Conservation (phyloP, 2,329 filamentous ascomycete genomes). For the Penicillium sp. region DNA sequence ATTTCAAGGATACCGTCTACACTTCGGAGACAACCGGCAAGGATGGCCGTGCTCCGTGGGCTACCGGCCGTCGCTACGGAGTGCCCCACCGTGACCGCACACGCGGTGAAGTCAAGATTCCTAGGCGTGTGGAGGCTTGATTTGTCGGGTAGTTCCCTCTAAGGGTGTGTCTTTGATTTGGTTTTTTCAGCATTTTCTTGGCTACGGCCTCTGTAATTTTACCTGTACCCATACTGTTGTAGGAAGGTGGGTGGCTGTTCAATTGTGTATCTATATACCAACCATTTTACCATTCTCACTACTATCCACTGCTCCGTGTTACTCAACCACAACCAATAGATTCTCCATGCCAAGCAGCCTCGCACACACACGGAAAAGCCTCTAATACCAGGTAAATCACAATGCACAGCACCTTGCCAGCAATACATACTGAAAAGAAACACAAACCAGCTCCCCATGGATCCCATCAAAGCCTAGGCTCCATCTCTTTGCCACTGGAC, state of each 20-base stretch:
- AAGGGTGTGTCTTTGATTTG: background rate
- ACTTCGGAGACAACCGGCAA: slow-evolving; percentile 54
- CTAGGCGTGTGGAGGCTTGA: slow-evolving; percentile 54
- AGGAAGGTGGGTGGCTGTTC: slow-evolving; percentile 17
- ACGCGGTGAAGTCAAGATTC: slow-evolving; percentile 61
- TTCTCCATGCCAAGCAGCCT: background rate
- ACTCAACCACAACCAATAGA: background rate
- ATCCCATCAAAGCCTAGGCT: too few species aligned
- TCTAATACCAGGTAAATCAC: background rate
- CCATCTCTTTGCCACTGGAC: background rate
- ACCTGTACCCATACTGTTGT: slow-evolving; percentile 25
- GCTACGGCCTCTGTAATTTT: slow-evolving; percentile 15
- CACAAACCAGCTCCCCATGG: background rate
- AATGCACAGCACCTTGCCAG: background rate
- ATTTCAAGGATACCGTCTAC: slow-evolving; percentile 53
- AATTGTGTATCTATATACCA: slow-evolving; percentile 24
- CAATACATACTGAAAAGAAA: background rate
- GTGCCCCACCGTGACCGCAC: slow-evolving; percentile 60
- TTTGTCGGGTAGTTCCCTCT: background rate
- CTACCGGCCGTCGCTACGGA: slow-evolving; percentile 59
- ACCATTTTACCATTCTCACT: slow-evolving; percentile 13
- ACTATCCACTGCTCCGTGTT: background rate
- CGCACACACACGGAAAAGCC: background rate
- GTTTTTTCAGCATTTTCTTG: slow-evolving; percentile 9
- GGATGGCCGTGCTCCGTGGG: slow-evolving; percentile 52